Evolutionary conservation across 225 moss, liverwort and hornwort species (phyloP).

Genomic region (Antitrichia curtipendula): DNA sequence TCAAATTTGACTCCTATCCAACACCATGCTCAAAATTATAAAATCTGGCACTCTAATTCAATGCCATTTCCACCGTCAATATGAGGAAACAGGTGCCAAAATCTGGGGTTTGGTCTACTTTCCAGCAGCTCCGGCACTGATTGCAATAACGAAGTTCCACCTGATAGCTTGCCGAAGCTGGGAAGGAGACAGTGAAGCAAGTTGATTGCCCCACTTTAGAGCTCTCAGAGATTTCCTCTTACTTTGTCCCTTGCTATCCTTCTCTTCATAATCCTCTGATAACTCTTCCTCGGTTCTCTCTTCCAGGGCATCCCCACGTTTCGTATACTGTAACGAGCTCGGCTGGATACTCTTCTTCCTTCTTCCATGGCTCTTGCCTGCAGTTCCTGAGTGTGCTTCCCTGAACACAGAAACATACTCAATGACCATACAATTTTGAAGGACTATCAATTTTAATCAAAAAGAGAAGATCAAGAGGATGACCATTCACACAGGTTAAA

Average conservation of each 20-base stretch:
- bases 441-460: background rate
- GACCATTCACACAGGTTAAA: background rate
- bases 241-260: conserved; percentile 58
- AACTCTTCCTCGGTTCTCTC: conserved; percentile 12
- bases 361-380: conserved; percentile 44
- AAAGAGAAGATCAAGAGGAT: background rate
- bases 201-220: conserved; percentile 54
- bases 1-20: background rate
- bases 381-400: conserved; percentile 47
- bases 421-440: background rate
- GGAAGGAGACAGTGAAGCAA: conserved; percentile 54
- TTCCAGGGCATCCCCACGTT: conserved; percentile 19
- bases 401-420: conserved; percentile 6
- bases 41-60: background rate
- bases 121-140: background rate
- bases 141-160: background rate
- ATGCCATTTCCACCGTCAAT: background rate
- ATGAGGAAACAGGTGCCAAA: background rate
- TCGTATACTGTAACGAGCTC: conserved; percentile 29
- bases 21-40: background rate
- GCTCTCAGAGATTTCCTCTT: conserved; percentile 68
- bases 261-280: conserved; percentile 28
- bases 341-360: conserved; percentile 36
- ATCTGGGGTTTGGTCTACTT: background rate
- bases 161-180: conserved; percentile 78